Conservation (phyloP, 768 basidiomycete genomes). For the Inosperma sp. region DNA sequence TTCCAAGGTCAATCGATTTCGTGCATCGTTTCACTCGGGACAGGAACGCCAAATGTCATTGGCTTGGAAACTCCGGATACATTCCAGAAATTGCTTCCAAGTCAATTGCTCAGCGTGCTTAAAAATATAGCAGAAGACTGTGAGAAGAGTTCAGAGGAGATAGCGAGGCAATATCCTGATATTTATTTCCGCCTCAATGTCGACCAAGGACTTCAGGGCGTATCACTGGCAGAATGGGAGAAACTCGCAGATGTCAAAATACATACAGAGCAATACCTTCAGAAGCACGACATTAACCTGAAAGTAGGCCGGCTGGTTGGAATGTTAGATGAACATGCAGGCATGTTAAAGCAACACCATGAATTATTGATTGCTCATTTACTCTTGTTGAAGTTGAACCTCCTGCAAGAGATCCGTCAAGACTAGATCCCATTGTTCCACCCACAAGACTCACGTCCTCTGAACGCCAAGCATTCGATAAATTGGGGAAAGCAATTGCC, state of each 20-base stretch:
- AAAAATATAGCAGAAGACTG: slow-evolving; percentile 2
- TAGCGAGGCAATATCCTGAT: neutral
- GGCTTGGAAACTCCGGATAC: neutral
- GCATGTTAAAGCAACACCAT: too few relatives aligned
- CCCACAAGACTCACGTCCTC: too few relatives aligned
- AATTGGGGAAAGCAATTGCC: too few relatives aligned
- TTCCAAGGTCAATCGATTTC: neutral
- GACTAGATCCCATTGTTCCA: too few relatives aligned
- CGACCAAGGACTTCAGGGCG: neutral
- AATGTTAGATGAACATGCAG: too few relatives aligned
- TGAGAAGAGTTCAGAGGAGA: neutral
- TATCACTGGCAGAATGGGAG: slow-evolving; percentile 1
- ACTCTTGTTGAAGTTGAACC: too few relatives aligned
- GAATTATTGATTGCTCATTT: too few relatives aligned
- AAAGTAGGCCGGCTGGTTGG: too few relatives aligned
- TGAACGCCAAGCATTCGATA: too few relatives aligned
- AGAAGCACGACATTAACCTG: neutral
- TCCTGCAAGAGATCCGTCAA: too few relatives aligned
- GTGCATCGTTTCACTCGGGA: neutral
- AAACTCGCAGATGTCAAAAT: neutral
- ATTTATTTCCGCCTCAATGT: slow-evolving; percentile 5
- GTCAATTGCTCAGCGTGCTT: too few relatives aligned
- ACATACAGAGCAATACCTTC: neutral
- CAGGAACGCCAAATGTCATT: neutral
- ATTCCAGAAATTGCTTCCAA: too few relatives aligned